These are phyloP conservation scores for Volutella citrinella DNA, from an alignment of 2,329 filamentous ascomycete genomes.

Conservation along the genomic window DNA sequence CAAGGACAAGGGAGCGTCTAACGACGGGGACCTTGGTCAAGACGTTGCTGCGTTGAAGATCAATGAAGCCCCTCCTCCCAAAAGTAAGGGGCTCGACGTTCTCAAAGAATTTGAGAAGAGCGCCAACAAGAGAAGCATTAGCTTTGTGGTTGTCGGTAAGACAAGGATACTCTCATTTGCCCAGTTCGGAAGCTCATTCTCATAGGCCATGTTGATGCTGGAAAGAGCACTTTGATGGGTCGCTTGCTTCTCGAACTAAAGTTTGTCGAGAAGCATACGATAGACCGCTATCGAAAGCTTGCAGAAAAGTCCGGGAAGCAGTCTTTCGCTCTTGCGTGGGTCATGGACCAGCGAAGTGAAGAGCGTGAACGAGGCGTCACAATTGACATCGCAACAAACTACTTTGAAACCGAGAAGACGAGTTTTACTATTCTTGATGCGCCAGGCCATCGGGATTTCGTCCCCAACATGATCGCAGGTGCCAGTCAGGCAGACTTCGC, in stretches of 20 bases:
- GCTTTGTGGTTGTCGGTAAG: constrained; percentile 89
- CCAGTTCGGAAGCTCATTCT: constrained; percentile 10
- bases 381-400: constrained; percentile 93
- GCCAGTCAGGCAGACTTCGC: constrained; percentile 95
- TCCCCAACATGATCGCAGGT: constrained; percentile 98
- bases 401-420: constrained; percentile 85
- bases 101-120: constrained; percentile 74
- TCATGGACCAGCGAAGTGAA: constrained; percentile 87
- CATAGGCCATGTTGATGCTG: constrained; percentile 90
- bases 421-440: constrained; percentile 93
- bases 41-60: constrained; percentile 37
- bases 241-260: constrained; percentile 86
- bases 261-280: constrained; percentile 80
- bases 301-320: constrained; percentile 90
- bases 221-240: constrained; percentile 97
- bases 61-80: constrained; percentile 54
- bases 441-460: constrained; percentile 91
- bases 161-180: background rate
- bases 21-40: constrained; percentile 24
- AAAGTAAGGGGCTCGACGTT: constrained; percentile 81
- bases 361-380: constrained; percentile 89
- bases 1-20: constrained; percentile 31
- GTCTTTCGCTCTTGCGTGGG: constrained; percentile 95
- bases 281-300: constrained; percentile 85
- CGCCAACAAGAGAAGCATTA: constrained; percentile 74